These are phyloP conservation scores for Phytophthora capsici DNA, from an alignment of 352 stramenopile species.

Conservation along the genomic window DNA sequence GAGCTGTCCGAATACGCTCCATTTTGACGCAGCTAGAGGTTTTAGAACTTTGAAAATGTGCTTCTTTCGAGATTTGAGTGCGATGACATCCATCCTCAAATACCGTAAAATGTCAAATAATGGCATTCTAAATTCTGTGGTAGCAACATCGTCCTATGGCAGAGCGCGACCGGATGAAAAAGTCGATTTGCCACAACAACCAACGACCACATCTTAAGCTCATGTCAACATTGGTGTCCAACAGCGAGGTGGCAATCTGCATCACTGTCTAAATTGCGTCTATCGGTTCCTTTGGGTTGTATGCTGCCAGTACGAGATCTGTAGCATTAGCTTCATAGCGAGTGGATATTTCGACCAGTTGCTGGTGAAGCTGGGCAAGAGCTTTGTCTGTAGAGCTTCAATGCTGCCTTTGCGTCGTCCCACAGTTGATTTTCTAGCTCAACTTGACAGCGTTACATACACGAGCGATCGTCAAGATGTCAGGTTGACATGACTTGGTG, in stretches of 20 bases:
- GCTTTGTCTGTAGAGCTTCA: not conserved
- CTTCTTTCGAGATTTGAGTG: no score
- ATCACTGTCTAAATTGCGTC: not conserved
- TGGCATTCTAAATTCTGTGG: no score
- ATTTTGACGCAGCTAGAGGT: no score
- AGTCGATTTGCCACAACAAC: conserved; percentile 23
- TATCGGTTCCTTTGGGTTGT: conserved; percentile 14
- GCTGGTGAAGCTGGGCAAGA: not conserved
- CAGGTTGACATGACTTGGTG: not conserved
- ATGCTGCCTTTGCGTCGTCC: conserved; percentile 13
- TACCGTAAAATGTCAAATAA: no score
- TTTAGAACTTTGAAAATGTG: no score
- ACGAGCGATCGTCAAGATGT: conserved; percentile 28
- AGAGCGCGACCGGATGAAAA: conserved; percentile 12
- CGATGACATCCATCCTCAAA: no score
- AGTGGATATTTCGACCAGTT: conserved; percentile 16
- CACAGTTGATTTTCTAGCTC: conserved; percentile 11
- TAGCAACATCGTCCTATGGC: no score
- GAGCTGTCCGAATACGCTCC: no score
- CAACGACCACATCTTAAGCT: conserved; percentile 13
- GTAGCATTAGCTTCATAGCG: conserved; percentile 1
- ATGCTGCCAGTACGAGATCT: conserved; percentile 28
- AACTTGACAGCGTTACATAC: conserved; percentile 20
- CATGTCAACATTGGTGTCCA: not conserved
- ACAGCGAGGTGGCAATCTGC: conserved; percentile 7